phyloP scores from a whole-genome alignment of 805 yeast genomes.

The Yarrowia divulgata region DNA sequence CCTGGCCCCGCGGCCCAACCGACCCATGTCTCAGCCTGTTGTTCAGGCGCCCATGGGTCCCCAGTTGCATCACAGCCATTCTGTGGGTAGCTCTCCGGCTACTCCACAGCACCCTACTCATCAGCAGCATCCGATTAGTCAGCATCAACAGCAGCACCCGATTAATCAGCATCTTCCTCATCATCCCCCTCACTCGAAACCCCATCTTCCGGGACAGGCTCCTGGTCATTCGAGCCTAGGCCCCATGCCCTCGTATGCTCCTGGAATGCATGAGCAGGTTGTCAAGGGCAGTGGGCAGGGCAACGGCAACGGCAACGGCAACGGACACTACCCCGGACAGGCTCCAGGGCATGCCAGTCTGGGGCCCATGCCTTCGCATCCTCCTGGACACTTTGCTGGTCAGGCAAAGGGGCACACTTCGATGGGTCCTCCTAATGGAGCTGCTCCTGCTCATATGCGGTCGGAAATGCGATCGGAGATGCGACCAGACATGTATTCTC shows the following conservation, averaged over 20 bases:
- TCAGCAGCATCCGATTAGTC: background rate
- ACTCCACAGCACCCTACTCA: slow-evolving; percentile 1
- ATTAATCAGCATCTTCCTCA: background rate
- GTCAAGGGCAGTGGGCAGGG: too few relatives aligned
- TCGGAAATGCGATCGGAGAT: background rate
- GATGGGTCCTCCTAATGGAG: background rate
- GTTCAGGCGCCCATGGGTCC: slow-evolving; percentile 2
- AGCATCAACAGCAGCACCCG: background rate
- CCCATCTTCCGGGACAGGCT: slow-evolving; percentile 17
- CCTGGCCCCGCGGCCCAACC: background rate
- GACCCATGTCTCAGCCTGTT: slow-evolving; percentile 31
- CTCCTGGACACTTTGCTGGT: slow-evolving; percentile 19
- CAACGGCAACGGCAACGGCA: slow-evolving; percentile 1
- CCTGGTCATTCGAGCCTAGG: slow-evolving; percentile 29
- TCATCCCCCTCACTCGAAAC: background rate
- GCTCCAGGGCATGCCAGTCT: slow-evolving; percentile 29
- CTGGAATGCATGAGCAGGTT: slow-evolving; percentile 9
- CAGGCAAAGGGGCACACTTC: slow-evolving; percentile 4
- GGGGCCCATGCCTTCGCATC: slow-evolving; percentile 27
- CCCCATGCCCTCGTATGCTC: slow-evolving; percentile 26
- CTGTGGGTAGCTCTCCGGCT: slow-evolving; percentile 16
- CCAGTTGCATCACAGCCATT: slow-evolving; percentile 13
- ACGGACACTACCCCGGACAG: slow-evolving; percentile 21
- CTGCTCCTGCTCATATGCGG: background rate
- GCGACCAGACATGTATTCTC: slow-evolving; percentile 6